Conservation (phyloP, 1,139 yeast genomes). For the Taphrina deformans region DNA sequence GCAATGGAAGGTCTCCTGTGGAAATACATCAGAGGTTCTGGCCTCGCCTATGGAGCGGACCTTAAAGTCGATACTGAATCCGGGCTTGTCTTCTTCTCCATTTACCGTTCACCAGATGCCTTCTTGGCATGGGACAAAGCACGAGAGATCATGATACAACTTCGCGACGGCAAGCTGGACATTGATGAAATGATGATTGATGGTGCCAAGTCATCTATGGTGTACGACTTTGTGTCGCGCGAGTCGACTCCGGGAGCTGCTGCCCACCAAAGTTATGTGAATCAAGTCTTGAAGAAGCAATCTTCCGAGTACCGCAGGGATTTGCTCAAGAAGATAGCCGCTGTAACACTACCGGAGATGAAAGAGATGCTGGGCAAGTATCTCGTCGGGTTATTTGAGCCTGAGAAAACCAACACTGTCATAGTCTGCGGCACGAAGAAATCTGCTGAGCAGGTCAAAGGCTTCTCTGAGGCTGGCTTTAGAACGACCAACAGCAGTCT, state of each 20-base stretch:
- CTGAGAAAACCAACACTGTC: slow-evolving; percentile 15
- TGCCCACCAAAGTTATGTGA: slow-evolving; percentile 30
- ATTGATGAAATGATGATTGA: slow-evolving; percentile 30
- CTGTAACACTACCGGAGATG: slow-evolving; percentile 17
- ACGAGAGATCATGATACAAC: slow-evolving; percentile 68
- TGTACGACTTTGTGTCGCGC: slow-evolving; percentile 40
- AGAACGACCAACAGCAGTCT: slow-evolving; percentile 5
- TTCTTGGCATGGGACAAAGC: slow-evolving; percentile 52
- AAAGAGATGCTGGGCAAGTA: slow-evolving; percentile 20
- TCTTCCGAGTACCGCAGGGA: slow-evolving; percentile 41
- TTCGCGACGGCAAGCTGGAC: slow-evolving; percentile 58
- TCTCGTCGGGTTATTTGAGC: slow-evolving; percentile 18
- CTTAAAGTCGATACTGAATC: slow-evolving; percentile 62
- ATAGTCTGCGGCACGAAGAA: slow-evolving; percentile 14
- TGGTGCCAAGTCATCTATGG: slow-evolving; percentile 34
- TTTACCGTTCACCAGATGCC: slow-evolving; percentile 85
- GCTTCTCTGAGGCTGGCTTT: slow-evolving; percentile 18
- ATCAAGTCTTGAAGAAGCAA: slow-evolving; percentile 45
- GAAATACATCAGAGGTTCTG: slow-evolving; percentile 94
- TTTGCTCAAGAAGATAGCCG: slow-evolving; percentile 36
- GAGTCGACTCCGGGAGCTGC: slow-evolving; percentile 40
- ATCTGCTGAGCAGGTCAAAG: neutral
- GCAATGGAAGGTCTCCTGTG: slow-evolving; percentile 97
- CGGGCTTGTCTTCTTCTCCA: slow-evolving; percentile 64
- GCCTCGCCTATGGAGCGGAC: slow-evolving; percentile 86